Base-by-base conservation (phyloP, 108 stramenopile genomes). In the Skeletonema costatum region DNA sequence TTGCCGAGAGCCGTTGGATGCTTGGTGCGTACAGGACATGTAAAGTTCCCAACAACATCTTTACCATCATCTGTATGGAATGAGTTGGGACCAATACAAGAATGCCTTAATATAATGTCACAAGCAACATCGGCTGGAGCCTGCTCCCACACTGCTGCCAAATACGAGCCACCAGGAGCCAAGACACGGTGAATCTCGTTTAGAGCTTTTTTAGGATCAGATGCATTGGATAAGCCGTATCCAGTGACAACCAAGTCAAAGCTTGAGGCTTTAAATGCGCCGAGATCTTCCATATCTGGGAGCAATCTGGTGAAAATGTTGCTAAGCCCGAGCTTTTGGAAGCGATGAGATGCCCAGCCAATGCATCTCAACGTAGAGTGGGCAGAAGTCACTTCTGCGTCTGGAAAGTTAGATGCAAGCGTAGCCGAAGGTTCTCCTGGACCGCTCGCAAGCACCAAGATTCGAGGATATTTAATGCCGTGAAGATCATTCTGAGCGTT, bases 191-290 rank as follows among this genome's bases (percentile, higher is more conserved):
- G 70, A 9, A 82, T 70, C 67, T 85, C 85, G 5, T 77, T 19
- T 2, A 85, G 60, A 63, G 77, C 73, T 53, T 21, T 35, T 73
- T 73, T 59, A 12, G 76, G 76, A 48, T 85, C 60, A 38, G 42
- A 33, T 14, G 61, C 19, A 33, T 77, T 78, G 48, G 81, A 63
- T 42, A 78, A 53, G 13, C 85, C 85, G 41, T 78, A 82, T 35
- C 75, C 68, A 44, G 76, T 66, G 14, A 75, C 64, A 33, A 85
- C 85, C 39, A 85, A 38, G 61, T 85, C 85, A 48, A 85, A 78
- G 51, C 73, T 74, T 35, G 42, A 64, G 60, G 76, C 68, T 32
- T 59, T 71, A 61, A 85, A 80, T 14, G 46, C 31, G 50, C 69
- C 60, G 21, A 85, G 80, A 42, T 65, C 73, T 31, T 81, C 42